Evolutionary conservation across 352 stramenopile genomes (phyloP).

Genomic region (Aphanomyces cochlioides): DNA sequence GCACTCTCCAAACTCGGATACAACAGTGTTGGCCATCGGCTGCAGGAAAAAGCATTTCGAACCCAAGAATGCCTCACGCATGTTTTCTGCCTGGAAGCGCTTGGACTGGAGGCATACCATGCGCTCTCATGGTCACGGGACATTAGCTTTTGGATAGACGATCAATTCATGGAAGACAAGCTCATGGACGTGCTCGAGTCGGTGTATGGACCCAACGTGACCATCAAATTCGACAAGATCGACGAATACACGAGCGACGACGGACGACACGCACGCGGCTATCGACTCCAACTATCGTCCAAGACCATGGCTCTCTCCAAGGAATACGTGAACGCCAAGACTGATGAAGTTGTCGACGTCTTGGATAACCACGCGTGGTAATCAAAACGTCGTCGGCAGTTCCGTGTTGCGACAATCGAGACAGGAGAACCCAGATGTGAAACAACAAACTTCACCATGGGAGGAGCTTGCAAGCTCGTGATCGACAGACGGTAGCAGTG

Average conservation of each 20-base stretch:
- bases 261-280: constrained; percentile 55
- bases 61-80: constrained; percentile 61
- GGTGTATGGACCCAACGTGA: constrained; percentile 48
- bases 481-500: too few relatives aligned
- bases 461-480: too few relatives aligned
- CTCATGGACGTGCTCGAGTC: constrained; percentile 41
- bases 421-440: too few relatives aligned
- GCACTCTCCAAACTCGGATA: constrained; percentile 60
- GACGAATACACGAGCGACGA: constrained; percentile 58
- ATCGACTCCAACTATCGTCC: constrained; percentile 40
- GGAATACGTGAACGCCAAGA: constrained; percentile 29
- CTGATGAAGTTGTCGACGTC: constrained; percentile 17
- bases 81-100: constrained; percentile 56
- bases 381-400: neutral
- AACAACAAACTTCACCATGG: too few relatives aligned
- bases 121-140: constrained; percentile 60
- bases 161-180: constrained; percentile 56
- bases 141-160: constrained; percentile 73
- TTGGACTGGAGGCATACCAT: constrained; percentile 43
- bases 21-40: constrained; percentile 75
- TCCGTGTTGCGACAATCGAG: too few relatives aligned
- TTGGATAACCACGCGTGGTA: constrained; percentile 21
- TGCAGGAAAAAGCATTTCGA: constrained; percentile 70
- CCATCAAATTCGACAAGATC: constrained; percentile 39
- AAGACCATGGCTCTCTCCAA: constrained; percentile 23